Conservation (phyloP, 768 basidiomycete genomes). For the Suillus bovinus region DNA sequence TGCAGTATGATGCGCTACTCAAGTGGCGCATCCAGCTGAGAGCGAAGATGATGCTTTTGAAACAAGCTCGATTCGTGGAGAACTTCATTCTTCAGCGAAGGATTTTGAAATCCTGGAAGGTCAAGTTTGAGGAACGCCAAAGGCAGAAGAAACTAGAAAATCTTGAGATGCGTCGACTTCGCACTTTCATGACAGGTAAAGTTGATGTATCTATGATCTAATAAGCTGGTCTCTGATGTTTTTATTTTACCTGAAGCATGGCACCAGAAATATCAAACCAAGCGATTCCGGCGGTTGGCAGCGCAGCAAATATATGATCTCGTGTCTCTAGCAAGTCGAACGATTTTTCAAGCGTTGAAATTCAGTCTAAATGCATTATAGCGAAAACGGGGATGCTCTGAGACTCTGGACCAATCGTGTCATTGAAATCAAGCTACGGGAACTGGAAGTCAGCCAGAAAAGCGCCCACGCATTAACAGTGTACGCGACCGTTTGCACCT, state of each 20-base stretch:
- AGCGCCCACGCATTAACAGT: conserved; percentile 37
- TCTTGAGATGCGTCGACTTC: conserved; percentile 41
- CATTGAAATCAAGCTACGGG: conserved; percentile 71
- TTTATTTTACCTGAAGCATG: conserved; percentile 41
- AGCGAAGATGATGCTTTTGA: conserved; percentile 46
- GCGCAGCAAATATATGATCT: conserved; percentile 44
- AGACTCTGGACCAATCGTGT: conserved; percentile 70
- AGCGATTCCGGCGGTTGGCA: conserved; percentile 41
- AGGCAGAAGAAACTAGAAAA: conserved; percentile 46
- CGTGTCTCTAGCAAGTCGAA: conserved; percentile 39
- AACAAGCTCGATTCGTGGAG: conserved; percentile 55
- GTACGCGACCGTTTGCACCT: conserved; percentile 28
- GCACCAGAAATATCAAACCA: conserved; percentile 39
- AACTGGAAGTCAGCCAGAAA: conserved; percentile 60
- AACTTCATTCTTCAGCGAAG: conserved; percentile 50
- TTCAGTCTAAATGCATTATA: conserved; percentile 27
- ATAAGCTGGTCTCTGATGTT: conserved; percentile 11
- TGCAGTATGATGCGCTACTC: conserved; percentile 47
- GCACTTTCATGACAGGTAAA: conserved; percentile 30
- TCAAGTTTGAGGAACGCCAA: conserved; percentile 42
- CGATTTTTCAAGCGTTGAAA: background rate
- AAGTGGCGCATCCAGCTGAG: conserved; percentile 60
- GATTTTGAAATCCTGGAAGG: conserved; percentile 50
- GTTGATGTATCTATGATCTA: conserved; percentile 18
- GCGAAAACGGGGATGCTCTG: conserved; percentile 53